Percentiles rank a stretch among this genome's conserved stretches.
Conservation (phyloP, 106 monocot species). For the Amphibolis antarctica region DNA sequence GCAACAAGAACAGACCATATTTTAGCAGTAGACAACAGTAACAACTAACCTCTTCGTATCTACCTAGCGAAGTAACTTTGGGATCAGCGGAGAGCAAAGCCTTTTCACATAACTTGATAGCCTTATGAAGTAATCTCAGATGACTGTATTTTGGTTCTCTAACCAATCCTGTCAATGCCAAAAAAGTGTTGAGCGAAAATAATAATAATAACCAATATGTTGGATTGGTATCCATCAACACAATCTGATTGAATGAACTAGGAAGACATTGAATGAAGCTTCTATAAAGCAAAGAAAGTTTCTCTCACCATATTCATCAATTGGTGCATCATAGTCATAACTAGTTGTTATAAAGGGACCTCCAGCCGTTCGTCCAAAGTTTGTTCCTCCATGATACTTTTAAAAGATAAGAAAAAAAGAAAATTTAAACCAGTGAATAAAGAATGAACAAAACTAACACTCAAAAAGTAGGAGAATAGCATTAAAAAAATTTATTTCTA, state of each 20-base stretch:
- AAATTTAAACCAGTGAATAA: neutral
- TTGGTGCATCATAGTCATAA: constrained; percentile 97
- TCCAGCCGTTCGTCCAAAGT: constrained; percentile 95
- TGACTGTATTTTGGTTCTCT: constrained; percentile 95
- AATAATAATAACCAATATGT: too few relatives aligned
- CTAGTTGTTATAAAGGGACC: constrained; percentile 96
- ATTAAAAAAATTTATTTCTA: neutral
- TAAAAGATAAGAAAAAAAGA: neutral
- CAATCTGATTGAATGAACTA: neutral
- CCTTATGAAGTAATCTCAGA: constrained; percentile 75
- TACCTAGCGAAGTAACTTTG: constrained; percentile 53
- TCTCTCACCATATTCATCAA: constrained; percentile 86
- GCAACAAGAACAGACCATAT: neutral
- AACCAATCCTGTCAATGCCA: constrained; percentile 33
- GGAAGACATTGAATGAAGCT: neutral
- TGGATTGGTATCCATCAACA: too few relatives aligned
- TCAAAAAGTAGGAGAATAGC: neutral
- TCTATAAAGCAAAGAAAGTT: neutral
- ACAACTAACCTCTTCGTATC: constrained; percentile 54
- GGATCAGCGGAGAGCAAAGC: constrained; percentile 85
- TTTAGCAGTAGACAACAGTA: neutral
- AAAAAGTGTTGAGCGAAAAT: neutral
- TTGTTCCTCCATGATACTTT: constrained; percentile 96
- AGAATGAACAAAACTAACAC: neutral
- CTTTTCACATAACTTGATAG: constrained; percentile 85